Conservation (phyloP, 805 yeast genomes). For the Starmera quercuum region DNA sequence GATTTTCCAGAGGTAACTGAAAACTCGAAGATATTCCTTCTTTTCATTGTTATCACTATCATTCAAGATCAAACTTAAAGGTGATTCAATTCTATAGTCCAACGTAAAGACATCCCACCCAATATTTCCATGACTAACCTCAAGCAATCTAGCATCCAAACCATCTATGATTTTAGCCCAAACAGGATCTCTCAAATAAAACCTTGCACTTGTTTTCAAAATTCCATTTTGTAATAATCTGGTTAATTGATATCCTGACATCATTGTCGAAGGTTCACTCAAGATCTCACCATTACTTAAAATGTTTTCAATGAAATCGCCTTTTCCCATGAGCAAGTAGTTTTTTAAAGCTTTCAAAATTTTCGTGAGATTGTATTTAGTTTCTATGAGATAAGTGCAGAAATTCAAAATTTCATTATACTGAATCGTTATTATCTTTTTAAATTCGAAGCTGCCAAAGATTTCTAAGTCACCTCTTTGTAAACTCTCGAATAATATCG, state of each 20-base stretch:
- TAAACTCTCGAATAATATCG: slow-evolving; percentile 7
- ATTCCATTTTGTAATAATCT: slow-evolving; percentile 60
- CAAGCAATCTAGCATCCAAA: slow-evolving; percentile 78
- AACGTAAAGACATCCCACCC: slow-evolving; percentile 94
- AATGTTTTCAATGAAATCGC: slow-evolving; percentile 74
- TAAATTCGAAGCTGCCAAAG: slow-evolving; percentile 14
- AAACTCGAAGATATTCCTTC: slow-evolving; percentile 66
- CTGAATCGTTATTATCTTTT: slow-evolving; percentile 31
- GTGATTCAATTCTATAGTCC: slow-evolving; percentile 55
- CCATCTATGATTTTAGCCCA: slow-evolving; percentile 36
- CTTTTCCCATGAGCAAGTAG: slow-evolving; percentile 61
- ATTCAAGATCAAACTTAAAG: slow-evolving; percentile 49
- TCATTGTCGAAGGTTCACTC: slow-evolving; percentile 50
- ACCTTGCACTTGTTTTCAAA: slow-evolving; percentile 40
- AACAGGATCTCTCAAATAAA: slow-evolving; percentile 26
- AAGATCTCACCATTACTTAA: slow-evolving; percentile 50
- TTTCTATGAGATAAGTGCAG: slow-evolving; percentile 41
- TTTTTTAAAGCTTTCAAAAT: slow-evolving; percentile 60
- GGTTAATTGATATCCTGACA: slow-evolving; percentile 62
- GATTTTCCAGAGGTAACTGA: slow-evolving; percentile 79
- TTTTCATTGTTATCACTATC: slow-evolving; percentile 35
- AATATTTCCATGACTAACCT: slow-evolving; percentile 58
- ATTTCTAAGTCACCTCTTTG: slow-evolving; percentile 1
- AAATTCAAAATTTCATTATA: slow-evolving; percentile 46
- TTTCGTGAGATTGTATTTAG: slow-evolving; percentile 37